Evolutionary conservation across 768 basidiomycete genomes (phyloP).

Genomic region (Hygrocybe coccinea): DNA sequence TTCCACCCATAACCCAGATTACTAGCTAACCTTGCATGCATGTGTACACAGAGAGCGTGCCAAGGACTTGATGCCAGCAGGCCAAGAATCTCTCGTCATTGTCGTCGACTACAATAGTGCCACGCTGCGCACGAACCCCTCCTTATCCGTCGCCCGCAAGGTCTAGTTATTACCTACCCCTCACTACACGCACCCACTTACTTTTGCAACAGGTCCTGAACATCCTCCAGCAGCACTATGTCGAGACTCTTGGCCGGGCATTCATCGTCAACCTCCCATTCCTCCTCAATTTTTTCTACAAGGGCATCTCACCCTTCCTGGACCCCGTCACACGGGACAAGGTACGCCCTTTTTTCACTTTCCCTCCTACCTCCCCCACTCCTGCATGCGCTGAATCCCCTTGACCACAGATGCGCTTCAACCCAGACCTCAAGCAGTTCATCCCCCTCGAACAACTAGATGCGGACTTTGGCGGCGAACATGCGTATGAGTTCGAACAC

Average conservation of each 20-base stretch:
- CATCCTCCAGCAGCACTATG: constrained; percentile 86
- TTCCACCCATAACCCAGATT: constrained; percentile 3
- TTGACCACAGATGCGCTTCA: constrained; percentile 73
- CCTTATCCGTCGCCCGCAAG: constrained; percentile 74
- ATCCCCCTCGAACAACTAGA: constrained; percentile 73
- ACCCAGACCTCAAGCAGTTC: constrained; percentile 74
- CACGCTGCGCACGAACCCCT: constrained; percentile 78
- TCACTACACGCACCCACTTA: neutral
- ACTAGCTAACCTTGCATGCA: neutral
- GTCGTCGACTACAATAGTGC: constrained; percentile 83
- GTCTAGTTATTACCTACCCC: constrained; percentile 33
- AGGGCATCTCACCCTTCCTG: constrained; percentile 79
- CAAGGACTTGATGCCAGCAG: constrained; percentile 81
- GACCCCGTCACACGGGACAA: constrained; percentile 88
- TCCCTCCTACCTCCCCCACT: neutral
- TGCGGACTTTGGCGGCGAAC: constrained; percentile 75
- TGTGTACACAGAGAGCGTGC: constrained; percentile 64
- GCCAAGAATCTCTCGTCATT: constrained; percentile 78
- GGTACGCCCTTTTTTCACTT: constrained; percentile 37
- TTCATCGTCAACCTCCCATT: constrained; percentile 77
- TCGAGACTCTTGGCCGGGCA: constrained; percentile 81
- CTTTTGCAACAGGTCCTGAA: constrained; percentile 48
- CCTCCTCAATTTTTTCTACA: constrained; percentile 72
- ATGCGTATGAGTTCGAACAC: constrained; percentile 68
- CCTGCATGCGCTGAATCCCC: neutral